These are phyloP conservation scores for Melanomma pulvis-pyrius DNA, from an alignment of 495 filamentous ascomycete species.

Conservation along the genomic window DNA sequence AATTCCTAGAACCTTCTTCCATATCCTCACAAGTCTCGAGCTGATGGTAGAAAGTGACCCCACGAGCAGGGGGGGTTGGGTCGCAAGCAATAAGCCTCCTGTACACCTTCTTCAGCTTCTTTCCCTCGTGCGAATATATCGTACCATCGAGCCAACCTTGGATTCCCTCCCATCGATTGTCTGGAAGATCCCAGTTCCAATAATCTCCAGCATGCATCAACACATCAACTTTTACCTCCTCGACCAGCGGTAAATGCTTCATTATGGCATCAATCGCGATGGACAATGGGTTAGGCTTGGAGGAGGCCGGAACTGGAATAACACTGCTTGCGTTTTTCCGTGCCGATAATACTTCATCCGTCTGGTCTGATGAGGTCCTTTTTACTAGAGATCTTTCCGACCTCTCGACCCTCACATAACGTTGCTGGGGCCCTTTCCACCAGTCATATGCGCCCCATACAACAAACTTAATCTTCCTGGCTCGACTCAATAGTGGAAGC, in stretches of 20 bases:
- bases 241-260: constrained; percentile 14
- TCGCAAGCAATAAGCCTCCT: constrained; percentile 16
- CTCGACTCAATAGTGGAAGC: constrained; percentile 10
- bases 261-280: constrained; percentile 4
- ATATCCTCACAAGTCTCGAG: not conserved
- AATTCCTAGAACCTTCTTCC: not conserved
- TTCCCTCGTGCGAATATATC: not conserved
- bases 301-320: not conserved
- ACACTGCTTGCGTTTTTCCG: not conserved
- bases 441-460: constrained; percentile 24
- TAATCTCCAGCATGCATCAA: constrained; percentile 16
- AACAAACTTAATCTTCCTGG: constrained; percentile 17
- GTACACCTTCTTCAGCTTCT: constrained; percentile 17
- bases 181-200: constrained; percentile 30
- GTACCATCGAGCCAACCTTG: constrained; percentile 20
- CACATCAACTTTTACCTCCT: constrained; percentile 19
- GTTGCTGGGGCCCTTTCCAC: constrained; percentile 14
- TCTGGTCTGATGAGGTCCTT: constrained; percentile 11
- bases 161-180: constrained; percentile 12
- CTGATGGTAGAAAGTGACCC: constrained; percentile 3
- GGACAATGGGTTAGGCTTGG: constrained; percentile 9
- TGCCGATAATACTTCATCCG: not conserved
- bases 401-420: not conserved
- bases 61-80: not conserved
- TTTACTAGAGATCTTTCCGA: not conserved